Base-by-base conservation (phyloP, 148 eudicot genomes). In the Diospyros kaki region DNA sequence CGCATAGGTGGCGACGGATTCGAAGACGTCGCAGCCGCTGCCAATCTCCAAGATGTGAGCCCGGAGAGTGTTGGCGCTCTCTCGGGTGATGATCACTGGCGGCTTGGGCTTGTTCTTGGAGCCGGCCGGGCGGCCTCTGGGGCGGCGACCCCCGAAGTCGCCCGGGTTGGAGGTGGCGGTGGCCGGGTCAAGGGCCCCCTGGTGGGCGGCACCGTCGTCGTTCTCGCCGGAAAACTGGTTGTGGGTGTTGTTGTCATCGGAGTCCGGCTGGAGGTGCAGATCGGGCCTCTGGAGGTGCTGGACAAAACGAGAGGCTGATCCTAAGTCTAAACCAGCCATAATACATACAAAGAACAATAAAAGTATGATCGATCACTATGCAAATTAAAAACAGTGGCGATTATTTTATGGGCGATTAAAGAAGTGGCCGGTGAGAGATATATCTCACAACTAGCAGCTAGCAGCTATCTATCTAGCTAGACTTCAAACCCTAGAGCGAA, bases 71-170 rank as follows among this genome's bases (percentile, higher is more conserved):
- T 84, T 84, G 1, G 87, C 83, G 43, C 87, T 82, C 28, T 84
- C 87, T 1, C 79, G 71, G 9, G 87, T 79, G 39, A 84, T 84
- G 67, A 82, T 79, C 10, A 84, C 83, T 2, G 87, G 87, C 1
- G 87, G 87, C 45, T 84, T 81, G 2, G 87, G 87, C 76, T 83
- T 83, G 83, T 83, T 83, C 58, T 83, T 83, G 1, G 86, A 83
- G 2, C 86, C 86, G 0, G 86, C 72, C 0, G 87, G 87, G 0
- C 87, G 76, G 28, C 87, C 87, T 4, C 87, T 69, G 1, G 83
- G 83, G n/a, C 87, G 62, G 1, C 87, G 87, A 15, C 64, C 77
- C 2, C 59, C 70, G 18, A 69, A 1, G 50, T 78, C 81, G 18
- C 76, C 76, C 1, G 11, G 43, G 1, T 75, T 65, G 38, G 75